Base-by-base conservation (phyloP, 345 rosid genomes). In the Carallia brachiata region DNA sequence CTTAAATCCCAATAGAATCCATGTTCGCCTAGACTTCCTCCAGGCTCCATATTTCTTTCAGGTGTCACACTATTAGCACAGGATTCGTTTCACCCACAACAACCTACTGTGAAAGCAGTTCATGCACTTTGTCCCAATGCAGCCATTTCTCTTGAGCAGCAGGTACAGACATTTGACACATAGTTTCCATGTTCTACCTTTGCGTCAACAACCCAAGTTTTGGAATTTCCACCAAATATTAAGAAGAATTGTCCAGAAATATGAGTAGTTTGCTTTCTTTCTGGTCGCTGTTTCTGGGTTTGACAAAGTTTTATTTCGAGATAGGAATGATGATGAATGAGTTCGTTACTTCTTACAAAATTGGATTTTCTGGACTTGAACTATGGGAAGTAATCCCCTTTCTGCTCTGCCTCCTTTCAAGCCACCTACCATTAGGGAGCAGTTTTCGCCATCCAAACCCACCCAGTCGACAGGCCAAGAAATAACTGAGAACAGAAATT, bases 91-190 rank as follows among this genome's bases (percentile, higher is more conserved):
- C 81, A 86, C 76, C 87, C 97, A 40, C 85, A 68, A 57, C 86
- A 72, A 76, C 97, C 92, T 66, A 81, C 62, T 53, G 19, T 80
- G 69, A 89, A 80, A 68, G 78, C 89, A 19, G 62, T 89, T 69
- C 85, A 81, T 74, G 84, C 84, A 40, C 74, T 89, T 66, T 84
- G 90, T 80, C 99, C 97, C 47, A 82, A 73, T 34, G 83, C 83
- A 63, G 70, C 77, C 34, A 36, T 95, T 76, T 95, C 97, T 67
- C 68, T 92, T 71, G 97, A 90, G 78, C 98, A 94, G 73, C 99
- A 90, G 96, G 97, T 90, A 81, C 60, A n/a, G 19, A 23, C 47
- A 37, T 65, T 58, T 52, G 39, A 59, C 40, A 18, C 66, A 63
- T 57, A 48, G 31, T 69, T 67, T 9, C 6, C 61, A 17, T 18